Percentiles rank a stretch among this genome's conserved stretches.
Evolutionary conservation across 805 yeast genomes (phyloP).

Genomic region (Lachancea sp.): DNA sequence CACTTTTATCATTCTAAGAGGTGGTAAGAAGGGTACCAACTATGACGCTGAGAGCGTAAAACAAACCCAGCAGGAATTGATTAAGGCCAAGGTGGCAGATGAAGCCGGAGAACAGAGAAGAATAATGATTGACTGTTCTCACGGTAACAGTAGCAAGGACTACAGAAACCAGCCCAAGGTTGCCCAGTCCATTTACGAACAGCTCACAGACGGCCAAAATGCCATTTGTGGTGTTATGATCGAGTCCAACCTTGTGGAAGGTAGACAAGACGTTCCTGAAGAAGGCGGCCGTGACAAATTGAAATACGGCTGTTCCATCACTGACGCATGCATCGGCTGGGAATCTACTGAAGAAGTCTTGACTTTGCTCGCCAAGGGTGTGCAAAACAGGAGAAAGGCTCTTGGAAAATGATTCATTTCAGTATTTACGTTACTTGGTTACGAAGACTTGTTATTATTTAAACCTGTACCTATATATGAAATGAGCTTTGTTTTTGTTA

Average conservation of each 20-base stretch:
- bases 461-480: not conserved
- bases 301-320: constrained; percentile 88
- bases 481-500: not conserved
- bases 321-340: constrained; percentile 97
- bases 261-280: constrained; percentile 86
- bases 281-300: constrained; percentile 67
- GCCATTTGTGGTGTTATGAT: constrained; percentile 92
- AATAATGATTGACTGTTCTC: constrained; percentile 96
- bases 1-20: constrained; percentile 87
- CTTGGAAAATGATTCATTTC: constrained; percentile 15
- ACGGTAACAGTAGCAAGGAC: constrained; percentile 89
- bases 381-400: constrained; percentile 61
- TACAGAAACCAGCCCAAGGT: constrained; percentile 92
- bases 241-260: constrained; percentile 86
- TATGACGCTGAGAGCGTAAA: constrained; percentile 70
- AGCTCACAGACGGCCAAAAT: constrained; percentile 66
- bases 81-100: constrained; percentile 43
- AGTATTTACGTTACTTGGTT: not conserved
- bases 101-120: constrained; percentile 44
- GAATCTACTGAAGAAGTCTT: constrained; percentile 73
- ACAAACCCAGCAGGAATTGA: constrained; percentile 56
- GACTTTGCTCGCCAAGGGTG: constrained; percentile 68
- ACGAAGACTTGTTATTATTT: not conserved
- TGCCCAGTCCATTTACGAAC: constrained; percentile 69
- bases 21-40: constrained; percentile 92